Conservation (phyloP, 2,329 filamentous ascomycete species). For the Colletotrichum eleusines region DNA sequence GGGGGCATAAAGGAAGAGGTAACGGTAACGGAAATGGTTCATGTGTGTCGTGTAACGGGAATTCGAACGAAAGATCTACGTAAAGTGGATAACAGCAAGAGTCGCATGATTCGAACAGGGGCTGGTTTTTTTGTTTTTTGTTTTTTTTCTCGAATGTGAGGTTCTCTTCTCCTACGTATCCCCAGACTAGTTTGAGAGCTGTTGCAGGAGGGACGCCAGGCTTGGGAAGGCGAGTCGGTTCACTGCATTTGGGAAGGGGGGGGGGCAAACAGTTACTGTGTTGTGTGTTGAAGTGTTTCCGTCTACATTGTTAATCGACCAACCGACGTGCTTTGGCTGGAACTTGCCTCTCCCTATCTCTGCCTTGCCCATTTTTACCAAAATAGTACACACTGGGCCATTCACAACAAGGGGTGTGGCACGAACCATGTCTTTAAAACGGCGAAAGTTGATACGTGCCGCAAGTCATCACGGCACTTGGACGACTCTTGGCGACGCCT, state of each 20-base stretch:
- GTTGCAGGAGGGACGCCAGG: not conserved
- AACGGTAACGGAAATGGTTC: not conserved
- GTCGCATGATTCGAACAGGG: not conserved
- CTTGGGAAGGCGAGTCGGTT: not conserved
- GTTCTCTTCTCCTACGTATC: not conserved
- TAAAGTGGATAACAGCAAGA: not conserved
- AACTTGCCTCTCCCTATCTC: not conserved
- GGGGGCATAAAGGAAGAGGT: too few relatives aligned
- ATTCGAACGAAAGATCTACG: not conserved
- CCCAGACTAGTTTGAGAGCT: not conserved
- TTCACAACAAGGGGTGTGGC: not conserved
- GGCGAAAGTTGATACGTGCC: slow-evolving; percentile 31
- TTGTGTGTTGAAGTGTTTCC: not conserved
- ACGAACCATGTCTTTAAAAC: slow-evolving; percentile 25
- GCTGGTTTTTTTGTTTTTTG: not conserved
- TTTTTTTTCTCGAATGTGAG: not conserved
- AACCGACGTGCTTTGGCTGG: not conserved
- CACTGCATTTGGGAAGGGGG: too few relatives aligned
- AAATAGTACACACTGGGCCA: not conserved
- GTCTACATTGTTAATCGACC: not conserved
- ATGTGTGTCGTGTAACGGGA: not conserved
- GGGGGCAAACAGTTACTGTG: too few relatives aligned
- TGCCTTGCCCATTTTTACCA: not conserved
- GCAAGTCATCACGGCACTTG: slow-evolving; percentile 23
- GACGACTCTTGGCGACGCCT: slow-evolving; percentile 17